phyloP scores from a whole-genome alignment of 139 green algal species.

The Micractinium conductrix region DNA sequence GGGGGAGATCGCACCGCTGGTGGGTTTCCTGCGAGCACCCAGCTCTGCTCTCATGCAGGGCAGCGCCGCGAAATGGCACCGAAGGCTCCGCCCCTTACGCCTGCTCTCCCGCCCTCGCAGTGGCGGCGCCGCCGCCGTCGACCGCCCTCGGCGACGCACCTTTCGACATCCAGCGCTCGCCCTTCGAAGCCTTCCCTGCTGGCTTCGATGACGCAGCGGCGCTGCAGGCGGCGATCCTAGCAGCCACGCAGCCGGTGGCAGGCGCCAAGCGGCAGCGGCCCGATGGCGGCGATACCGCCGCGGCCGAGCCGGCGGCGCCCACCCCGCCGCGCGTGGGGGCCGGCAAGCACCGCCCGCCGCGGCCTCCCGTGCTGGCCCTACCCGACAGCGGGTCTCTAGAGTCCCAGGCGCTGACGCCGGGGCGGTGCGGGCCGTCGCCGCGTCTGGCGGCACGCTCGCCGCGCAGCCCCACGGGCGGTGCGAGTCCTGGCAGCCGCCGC shows the following conservation, averaged over 20 bases:
- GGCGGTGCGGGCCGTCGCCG: neutral
- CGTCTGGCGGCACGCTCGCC: constrained; percentile 4
- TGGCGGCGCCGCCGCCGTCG: neutral
- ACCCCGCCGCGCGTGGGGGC: neutral
- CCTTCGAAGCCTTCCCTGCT: neutral
- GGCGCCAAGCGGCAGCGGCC: constrained; percentile 6
- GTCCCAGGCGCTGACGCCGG: neutral
- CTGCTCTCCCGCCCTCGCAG: neutral
- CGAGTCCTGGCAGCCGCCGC: neutral
- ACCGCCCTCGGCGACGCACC: too few species aligned
- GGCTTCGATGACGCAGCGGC: neutral
- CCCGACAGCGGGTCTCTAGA: neutral
- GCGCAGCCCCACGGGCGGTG: neutral
- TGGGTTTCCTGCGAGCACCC: too few species aligned
- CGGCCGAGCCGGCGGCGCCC: neutral
- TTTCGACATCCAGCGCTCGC: neutral
- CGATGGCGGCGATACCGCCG: neutral
- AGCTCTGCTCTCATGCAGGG: too few species aligned
- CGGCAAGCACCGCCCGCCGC: constrained; percentile 7
- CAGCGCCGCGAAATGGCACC: too few species aligned
- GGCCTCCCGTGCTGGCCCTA: neutral
- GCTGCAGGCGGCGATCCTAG: neutral
- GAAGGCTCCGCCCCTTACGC: too few species aligned
- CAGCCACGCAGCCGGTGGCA: constrained; percentile 10
- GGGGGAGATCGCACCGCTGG: too few species aligned